These are phyloP conservation scores for Barbarea vulgaris DNA, from an alignment of 345 rosid species.

Conservation along the genomic window DNA sequence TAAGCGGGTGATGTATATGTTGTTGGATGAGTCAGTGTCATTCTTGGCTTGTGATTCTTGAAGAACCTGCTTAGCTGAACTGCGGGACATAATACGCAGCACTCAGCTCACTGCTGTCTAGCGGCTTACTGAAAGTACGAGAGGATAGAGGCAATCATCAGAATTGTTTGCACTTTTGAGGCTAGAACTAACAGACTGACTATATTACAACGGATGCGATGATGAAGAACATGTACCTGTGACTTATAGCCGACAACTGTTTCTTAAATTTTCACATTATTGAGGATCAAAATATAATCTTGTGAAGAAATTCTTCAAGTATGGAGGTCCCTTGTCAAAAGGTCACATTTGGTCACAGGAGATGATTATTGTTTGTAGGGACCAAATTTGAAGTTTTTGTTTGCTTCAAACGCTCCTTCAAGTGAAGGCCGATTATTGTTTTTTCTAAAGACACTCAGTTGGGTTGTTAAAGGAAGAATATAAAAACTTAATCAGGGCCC, in stretches of 20 bases:
- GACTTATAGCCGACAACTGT: neutral
- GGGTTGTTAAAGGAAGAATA: too few species aligned
- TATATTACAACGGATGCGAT: too few species aligned
- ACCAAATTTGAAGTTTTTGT: neutral
- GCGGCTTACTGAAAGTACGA: neutral
- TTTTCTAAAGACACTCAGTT: too few species aligned
- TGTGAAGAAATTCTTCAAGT: neutral
- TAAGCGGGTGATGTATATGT: neutral
- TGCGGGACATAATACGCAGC: neutral
- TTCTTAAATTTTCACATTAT: neutral
- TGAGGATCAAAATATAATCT: neutral
- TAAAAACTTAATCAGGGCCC: neutral
- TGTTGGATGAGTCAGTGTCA: slow-evolving; percentile 16
- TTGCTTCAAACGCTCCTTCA: neutral
- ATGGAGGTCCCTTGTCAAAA: neutral
- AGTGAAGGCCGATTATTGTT: too few species aligned
- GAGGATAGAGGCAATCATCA: neutral
- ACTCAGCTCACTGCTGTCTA: slow-evolving; percentile 2
- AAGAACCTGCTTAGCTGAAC: slow-evolving; percentile 5
- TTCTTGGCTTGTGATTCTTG: slow-evolving; percentile 22
- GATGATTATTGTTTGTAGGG: neutral
- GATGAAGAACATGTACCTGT: neutral
- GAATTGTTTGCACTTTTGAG: neutral
- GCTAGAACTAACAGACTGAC: neutral
- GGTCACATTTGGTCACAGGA: neutral